Evolutionary conservation across 2,329 filamentous ascomycete species (phyloP), one percentile per base, ranked within the genome.

Genomic region (Colletotrichum sp.): DNA sequence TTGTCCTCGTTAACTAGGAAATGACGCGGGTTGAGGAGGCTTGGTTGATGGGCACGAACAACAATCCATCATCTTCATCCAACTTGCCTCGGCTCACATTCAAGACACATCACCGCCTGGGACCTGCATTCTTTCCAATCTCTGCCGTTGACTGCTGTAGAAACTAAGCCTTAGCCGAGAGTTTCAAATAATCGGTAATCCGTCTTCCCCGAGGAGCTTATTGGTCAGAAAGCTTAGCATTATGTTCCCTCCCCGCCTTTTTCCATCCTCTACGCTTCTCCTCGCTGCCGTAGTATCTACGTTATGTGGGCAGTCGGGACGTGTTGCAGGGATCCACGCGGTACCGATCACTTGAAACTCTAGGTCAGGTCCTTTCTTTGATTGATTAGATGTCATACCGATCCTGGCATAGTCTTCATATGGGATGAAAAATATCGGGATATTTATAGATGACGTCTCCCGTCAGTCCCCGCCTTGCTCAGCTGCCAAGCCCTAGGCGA

Each of bases 61-160:
- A 52, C 0, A 52, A 7, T 12, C n/a, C 44, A n/a, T 22, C 1
- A 0, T 2, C 11, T 52, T 52, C n/a, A 1, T 13, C 11, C n/a
- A 5, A 22, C n/a, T 52, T 22, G 44, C 44, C 44, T 22, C 44
- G 44, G 44, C 44, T 52, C 44, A 22, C 0, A 13, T 5, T 22
- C 44, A 52, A 22, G n/a, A 5, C 44, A 22, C 44, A 52, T 22
- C 44, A 52, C 44, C 11, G 44, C n/a, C n/a, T 8, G 3, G 44
- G 44, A 13, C 44, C 4, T 52, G n/a, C 44, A 8, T 52, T 52
- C 44, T 52, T 2, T 13, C n/a, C n/a, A 22, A 13, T 49, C n/a
- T 49, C 44, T 52, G 44, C 44, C 3, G 44, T 52, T 25, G 12
- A 52, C 44, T 52, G n/a, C 44, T 52, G n/a, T 52, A 25, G 16